phyloP scores from a whole-genome alignment of 768 basidiomycete species.

The Rhodosporidiobolus odoratus region DNA sequence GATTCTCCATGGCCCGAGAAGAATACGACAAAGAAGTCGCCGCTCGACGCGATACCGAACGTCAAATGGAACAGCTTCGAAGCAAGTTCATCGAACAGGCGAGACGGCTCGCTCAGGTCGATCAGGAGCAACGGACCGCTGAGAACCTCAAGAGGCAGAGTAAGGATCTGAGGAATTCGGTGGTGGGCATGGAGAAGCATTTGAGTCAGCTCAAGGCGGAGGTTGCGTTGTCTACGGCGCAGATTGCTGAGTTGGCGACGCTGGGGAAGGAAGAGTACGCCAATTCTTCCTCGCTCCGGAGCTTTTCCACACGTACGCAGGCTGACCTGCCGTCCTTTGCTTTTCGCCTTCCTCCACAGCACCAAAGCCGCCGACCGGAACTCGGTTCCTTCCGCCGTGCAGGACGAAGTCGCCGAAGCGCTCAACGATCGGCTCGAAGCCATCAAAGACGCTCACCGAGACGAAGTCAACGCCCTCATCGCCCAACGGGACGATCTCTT shows the following conservation, averaged over 20 bases:
- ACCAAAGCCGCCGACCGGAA: slow-evolving; percentile 20
- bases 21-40: slow-evolving; percentile 91
- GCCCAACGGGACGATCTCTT: slow-evolving; percentile 70
- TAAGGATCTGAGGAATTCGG: slow-evolving; percentile 67
- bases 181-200: slow-evolving; percentile 75
- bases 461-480: slow-evolving; percentile 76
- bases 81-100: slow-evolving; percentile 85
- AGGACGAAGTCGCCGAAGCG: slow-evolving; percentile 54
- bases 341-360: neutral
- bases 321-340: no score
- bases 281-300: neutral
- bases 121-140: slow-evolving; percentile 63
- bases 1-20: slow-evolving; percentile 82
- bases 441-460: slow-evolving; percentile 79
- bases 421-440: slow-evolving; percentile 78
- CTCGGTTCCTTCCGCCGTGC: slow-evolving; percentile 1
- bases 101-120: slow-evolving; percentile 74
- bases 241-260: slow-evolving; percentile 81
- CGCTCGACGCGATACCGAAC: slow-evolving; percentile 80
- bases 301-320: no score
- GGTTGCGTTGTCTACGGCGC: slow-evolving; percentile 83
- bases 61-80: slow-evolving; percentile 78
- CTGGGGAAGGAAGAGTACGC: slow-evolving; percentile 59
- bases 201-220: slow-evolving; percentile 81
- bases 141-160: slow-evolving; percentile 74